These are phyloP conservation scores for Volvox africanus DNA, from an alignment of 139 green algal species.

Conservation along the genomic window DNA sequence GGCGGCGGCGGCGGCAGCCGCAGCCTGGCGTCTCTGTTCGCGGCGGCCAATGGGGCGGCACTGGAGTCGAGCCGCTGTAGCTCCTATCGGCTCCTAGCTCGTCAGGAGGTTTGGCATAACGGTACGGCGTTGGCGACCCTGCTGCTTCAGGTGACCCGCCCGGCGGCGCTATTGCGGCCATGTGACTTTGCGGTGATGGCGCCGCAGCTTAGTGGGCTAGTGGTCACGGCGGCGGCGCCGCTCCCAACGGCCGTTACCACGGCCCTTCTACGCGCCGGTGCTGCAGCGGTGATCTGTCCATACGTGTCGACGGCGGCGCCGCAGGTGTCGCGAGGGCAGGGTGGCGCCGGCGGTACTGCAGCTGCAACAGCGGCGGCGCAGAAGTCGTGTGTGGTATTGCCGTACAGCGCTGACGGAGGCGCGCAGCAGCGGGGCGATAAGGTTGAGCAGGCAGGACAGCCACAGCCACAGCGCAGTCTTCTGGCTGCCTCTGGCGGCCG, in stretches of 20 bases:
- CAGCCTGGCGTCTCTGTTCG: slow-evolving; percentile 18
- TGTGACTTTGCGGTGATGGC: not conserved
- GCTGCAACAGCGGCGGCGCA: not conserved
- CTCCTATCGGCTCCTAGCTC: slow-evolving; percentile 31
- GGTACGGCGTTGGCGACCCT: not conserved
- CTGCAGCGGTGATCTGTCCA: slow-evolving; percentile 14
- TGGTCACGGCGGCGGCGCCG: slow-evolving; percentile 14
- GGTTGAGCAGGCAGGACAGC: not conserved
- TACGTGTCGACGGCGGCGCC: not conserved
- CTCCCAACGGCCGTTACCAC: slow-evolving; percentile 3
- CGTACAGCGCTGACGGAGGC: not conserved
- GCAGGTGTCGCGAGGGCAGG: not conserved
- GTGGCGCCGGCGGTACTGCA: not conserved
- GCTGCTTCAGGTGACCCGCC: slow-evolving; percentile 26
- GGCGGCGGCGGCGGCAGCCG: not conserved
- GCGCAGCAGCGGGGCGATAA: no score
- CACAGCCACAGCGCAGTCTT: not conserved
- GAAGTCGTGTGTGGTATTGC: not conserved
- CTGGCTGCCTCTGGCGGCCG: no score
- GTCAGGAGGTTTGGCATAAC: slow-evolving; percentile 37
- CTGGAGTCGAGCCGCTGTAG: not conserved
- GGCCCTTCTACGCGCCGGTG: slow-evolving; percentile 36
- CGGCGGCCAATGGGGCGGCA: not conserved
- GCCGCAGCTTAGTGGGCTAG: slow-evolving; percentile 15
- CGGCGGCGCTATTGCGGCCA: not conserved